Evolutionary conservation across 2,329 filamentous ascomycete species (phyloP).

Genomic region (Huntiella abstrusa): DNA sequence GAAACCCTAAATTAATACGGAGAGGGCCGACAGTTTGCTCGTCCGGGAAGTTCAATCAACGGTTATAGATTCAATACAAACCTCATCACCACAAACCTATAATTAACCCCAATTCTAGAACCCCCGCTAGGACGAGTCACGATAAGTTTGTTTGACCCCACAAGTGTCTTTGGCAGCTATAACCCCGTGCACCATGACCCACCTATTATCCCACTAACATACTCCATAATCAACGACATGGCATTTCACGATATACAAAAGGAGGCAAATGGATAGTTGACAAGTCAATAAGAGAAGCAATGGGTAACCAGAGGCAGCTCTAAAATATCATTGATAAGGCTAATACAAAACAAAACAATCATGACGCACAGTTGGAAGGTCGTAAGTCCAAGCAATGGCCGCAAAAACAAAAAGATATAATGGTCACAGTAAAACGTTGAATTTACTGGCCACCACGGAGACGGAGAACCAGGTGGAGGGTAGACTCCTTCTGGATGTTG

Average conservation of each 20-base stretch:
- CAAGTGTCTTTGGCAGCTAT: not conserved
- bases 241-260: not conserved
- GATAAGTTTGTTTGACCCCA: not conserved
- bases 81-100: no score
- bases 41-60: no score
- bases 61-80: no score
- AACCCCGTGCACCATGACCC: not conserved
- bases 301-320: not conserved
- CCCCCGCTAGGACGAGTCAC: no score
- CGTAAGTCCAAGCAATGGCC: slow-evolving; percentile 1
- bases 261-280: not conserved
- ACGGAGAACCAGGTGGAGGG: slow-evolving; percentile 61
- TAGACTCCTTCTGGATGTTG: slow-evolving; percentile 64
- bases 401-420: slow-evolving; percentile 3
- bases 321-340: slow-evolving; percentile 8
- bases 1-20: no score
- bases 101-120: no score
- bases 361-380: slow-evolving; percentile 1
- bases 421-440: not conserved
- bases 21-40: no score
- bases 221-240: not conserved
- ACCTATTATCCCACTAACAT: not conserved
- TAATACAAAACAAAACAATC: not conserved
- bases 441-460: slow-evolving; percentile 45
- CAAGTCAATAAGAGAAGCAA: not conserved